Evolutionary conservation across 495 filamentous ascomycete species (phyloP).

Genomic region (Neurospora intermedia): DNA sequence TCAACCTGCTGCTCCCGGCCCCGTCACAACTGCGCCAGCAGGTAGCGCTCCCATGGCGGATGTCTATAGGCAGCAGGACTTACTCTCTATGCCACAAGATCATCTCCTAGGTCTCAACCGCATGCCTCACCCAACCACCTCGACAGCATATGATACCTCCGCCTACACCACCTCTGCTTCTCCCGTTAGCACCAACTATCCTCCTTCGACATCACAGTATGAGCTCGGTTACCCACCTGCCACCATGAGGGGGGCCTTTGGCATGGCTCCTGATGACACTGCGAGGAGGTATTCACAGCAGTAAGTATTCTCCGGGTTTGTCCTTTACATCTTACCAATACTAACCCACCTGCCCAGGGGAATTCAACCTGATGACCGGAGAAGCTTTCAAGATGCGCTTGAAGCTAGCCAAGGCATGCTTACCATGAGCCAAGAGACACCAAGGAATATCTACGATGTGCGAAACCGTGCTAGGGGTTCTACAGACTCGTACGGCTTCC

Average conservation of each 20-base stretch:
- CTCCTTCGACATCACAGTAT: constrained; percentile 58
- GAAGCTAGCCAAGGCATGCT: constrained; percentile 82
- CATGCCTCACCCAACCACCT: constrained; percentile 35
- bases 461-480: constrained; percentile 50
- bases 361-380: constrained; percentile 49
- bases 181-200: constrained; percentile 53
- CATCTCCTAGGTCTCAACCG: constrained; percentile 46
- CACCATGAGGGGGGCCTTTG: constrained; percentile 49
- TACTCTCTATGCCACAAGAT: constrained; percentile 68
- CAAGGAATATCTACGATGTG: constrained; percentile 76
- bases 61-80: constrained; percentile 49
- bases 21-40: constrained; percentile 59
- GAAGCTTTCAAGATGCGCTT: constrained; percentile 69
- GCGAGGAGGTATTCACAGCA: constrained; percentile 77
- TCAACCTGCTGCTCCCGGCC: constrained; percentile 58
- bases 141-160: constrained; percentile 37
- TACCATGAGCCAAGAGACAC: constrained; percentile 84
- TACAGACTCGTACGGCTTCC: constrained; percentile 89
- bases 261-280: constrained; percentile 49
- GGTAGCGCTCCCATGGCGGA: constrained; percentile 59
- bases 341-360: constrained; percentile 30
- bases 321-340: constrained; percentile 1
- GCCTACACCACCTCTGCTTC: constrained; percentile 45
- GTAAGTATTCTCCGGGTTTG: constrained; percentile 69
- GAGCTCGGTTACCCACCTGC: constrained; percentile 53